Evolutionary conservation across 345 rosid species (phyloP).

Genomic region (Heritiera fomes): DNA sequence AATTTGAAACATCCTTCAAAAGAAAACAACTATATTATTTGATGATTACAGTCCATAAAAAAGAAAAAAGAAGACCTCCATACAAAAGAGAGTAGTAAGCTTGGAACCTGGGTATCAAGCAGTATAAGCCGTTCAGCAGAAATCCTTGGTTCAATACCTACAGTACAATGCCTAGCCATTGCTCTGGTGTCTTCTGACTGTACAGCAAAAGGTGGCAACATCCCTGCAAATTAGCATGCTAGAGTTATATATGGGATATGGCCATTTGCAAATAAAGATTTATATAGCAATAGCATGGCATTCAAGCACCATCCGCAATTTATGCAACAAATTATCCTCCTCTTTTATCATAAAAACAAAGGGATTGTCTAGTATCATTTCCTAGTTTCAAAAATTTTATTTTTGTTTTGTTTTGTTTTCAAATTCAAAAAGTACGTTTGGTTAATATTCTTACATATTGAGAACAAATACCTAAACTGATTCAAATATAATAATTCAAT

Average conservation of each 20-base stretch:
- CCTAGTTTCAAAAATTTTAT: too few relatives aligned
- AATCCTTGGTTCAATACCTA: constrained; percentile 79
- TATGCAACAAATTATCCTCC: background rate
- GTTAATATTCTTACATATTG: too few relatives aligned
- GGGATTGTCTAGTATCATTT: too few relatives aligned
- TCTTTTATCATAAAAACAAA: background rate
- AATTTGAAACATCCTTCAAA: constrained; percentile 7
- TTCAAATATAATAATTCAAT: too few relatives aligned
- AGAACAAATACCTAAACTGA: too few relatives aligned
- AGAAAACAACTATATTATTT: background rate
- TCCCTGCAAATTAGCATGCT: constrained; percentile 45
- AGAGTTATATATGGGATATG: background rate
- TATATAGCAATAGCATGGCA: background rate
- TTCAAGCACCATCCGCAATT: background rate
- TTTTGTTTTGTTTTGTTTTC: too few relatives aligned
- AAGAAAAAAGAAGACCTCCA: background rate
- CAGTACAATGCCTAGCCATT: constrained; percentile 67
- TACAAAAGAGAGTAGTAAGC: background rate
- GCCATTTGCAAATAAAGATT: background rate
- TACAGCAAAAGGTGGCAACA: constrained; percentile 68
- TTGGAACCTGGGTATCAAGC: constrained; percentile 75
- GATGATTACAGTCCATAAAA: background rate
- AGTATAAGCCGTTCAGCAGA: constrained; percentile 75
- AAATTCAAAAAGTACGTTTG: too few relatives aligned
- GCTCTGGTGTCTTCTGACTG: constrained; percentile 70